A percentile compares a stretch with the other conserved stretches of the same genome.
phyloP scores from a whole-genome alignment of 2,329 filamentous ascomycete genomes.

The Cryphonectria japonica region DNA sequence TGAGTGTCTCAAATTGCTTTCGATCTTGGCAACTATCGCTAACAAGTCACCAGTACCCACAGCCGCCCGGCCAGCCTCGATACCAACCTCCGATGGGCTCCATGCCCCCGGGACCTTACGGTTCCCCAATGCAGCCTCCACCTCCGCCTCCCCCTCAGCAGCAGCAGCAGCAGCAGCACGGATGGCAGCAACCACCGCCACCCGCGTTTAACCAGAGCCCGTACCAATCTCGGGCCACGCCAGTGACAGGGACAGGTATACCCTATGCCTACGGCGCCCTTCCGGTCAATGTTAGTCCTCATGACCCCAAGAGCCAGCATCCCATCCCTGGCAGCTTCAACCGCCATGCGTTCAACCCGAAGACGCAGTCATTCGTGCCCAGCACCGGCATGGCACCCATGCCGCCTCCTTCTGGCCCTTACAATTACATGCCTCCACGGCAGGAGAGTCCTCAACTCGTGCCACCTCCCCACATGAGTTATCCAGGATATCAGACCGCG shows the following conservation, averaged over 20 bases:
- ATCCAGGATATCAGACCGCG: slow-evolving; percentile 52
- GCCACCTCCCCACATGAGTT: slow-evolving; percentile 52
- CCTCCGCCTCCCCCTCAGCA: slow-evolving; percentile 23
- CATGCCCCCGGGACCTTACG: slow-evolving; percentile 38
- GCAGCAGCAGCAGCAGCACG: slow-evolving; percentile 36
- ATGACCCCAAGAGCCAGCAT: slow-evolving; percentile 76
- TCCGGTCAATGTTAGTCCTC: slow-evolving; percentile 69
- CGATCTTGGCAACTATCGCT: slow-evolving; percentile 12
- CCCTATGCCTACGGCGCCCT: slow-evolving; percentile 82
- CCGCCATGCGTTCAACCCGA: slow-evolving; percentile 87
- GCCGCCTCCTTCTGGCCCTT: slow-evolving; percentile 52
- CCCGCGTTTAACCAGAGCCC: slow-evolving; percentile 37
- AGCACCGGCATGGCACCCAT: slow-evolving; percentile 55
- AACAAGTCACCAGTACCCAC: slow-evolving; percentile 39
- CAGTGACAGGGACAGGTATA: slow-evolving; percentile 40
- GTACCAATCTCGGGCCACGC: slow-evolving; percentile 35
- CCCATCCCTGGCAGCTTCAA: slow-evolving; percentile 79
- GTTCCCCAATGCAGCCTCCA: slow-evolving; percentile 39
- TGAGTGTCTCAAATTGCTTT: slow-evolving; percentile 40
- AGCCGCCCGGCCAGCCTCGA: slow-evolving; percentile 39
- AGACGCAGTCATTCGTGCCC: slow-evolving; percentile 90
- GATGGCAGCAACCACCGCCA: slow-evolving; percentile 38
- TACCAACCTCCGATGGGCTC: slow-evolving; percentile 43
- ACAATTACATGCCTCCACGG: slow-evolving; percentile 53
- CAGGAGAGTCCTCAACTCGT: slow-evolving; percentile 59